phyloP scores from a whole-genome alignment of 1,284 basidiomycete species.

The Trichosporon sp. region DNA sequence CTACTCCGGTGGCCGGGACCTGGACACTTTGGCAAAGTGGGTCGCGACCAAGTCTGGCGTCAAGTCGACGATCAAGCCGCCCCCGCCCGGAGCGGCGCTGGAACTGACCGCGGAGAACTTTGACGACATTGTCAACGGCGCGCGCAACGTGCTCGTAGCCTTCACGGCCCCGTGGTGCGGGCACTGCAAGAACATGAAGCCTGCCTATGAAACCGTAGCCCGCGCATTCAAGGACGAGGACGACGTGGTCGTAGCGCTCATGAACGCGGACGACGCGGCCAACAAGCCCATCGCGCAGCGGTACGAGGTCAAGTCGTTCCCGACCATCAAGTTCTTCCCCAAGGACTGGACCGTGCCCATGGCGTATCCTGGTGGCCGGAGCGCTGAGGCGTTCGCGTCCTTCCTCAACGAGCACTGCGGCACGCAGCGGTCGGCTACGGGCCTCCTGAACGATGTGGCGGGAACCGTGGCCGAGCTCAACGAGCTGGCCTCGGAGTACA shows the following conservation, averaged over 20 bases:
- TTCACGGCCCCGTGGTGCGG: slow-evolving; percentile 64
- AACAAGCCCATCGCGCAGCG: slow-evolving; percentile 70
- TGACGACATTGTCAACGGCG: slow-evolving; percentile 63
- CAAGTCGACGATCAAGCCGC: slow-evolving; percentile 78
- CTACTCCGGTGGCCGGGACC: slow-evolving; percentile 74
- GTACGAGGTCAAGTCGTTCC: slow-evolving; percentile 70
- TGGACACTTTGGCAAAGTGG: slow-evolving; percentile 71
- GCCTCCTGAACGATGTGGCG: slow-evolving; percentile 73
- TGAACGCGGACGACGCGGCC: slow-evolving; percentile 78
- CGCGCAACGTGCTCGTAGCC: slow-evolving; percentile 80
- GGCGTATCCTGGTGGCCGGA: slow-evolving; percentile 53
- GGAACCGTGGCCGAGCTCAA: slow-evolving; percentile 73
- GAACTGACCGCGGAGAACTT: slow-evolving; percentile 69
- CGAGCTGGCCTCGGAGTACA: slow-evolving; percentile 69
- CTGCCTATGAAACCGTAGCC: slow-evolving; percentile 79
- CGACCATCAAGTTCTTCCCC: slow-evolving; percentile 94
- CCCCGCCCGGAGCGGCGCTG: slow-evolving; percentile 66
- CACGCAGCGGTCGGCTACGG: slow-evolving; percentile 73
- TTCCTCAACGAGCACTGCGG: slow-evolving; percentile 79
- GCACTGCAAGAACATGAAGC: slow-evolving; percentile 60
- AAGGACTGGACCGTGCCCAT: slow-evolving; percentile 56
- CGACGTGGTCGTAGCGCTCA: slow-evolving; percentile 77
- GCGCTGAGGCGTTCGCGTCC: slow-evolving; percentile 49
- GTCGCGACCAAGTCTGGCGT: slow-evolving; percentile 68
- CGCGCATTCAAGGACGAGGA: slow-evolving; percentile 69